phyloP scores from a whole-genome alignment of 768 basidiomycete species.

The Rhodotorula paludigena region DNA sequence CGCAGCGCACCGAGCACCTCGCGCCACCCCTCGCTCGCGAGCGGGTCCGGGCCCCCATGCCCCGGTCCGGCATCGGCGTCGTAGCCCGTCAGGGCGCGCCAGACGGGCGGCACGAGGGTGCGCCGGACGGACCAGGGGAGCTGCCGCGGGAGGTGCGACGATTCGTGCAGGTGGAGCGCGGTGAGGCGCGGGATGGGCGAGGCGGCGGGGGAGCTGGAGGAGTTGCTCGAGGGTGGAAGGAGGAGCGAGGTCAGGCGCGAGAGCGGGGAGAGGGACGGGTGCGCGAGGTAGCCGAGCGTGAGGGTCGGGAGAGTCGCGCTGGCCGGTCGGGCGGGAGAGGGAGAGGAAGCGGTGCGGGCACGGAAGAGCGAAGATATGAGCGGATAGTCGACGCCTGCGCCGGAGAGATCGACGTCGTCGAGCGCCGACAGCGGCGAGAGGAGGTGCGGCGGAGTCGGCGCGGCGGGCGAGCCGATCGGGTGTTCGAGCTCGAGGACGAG shows the following conservation, averaged over 20 bases:
- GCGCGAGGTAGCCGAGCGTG: slow-evolving; percentile 1
- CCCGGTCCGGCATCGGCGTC: no score
- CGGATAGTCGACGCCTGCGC: neutral
- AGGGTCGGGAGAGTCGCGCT: neutral
- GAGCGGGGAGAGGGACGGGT: slow-evolving; percentile 3
- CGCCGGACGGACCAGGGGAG: neutral
- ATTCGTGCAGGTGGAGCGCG: neutral
- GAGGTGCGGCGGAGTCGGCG: neutral
- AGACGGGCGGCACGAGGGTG: neutral
- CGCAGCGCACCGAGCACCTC: neutral
- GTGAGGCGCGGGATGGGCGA: neutral
- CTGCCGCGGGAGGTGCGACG: neutral
- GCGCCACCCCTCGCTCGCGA: neutral
- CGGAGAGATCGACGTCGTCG: neutral
- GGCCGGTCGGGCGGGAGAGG: neutral
- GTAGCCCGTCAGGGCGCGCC: neutral
- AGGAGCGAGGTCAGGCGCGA: neutral
- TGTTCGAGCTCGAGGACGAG: neutral
- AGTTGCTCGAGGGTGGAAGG: neutral
- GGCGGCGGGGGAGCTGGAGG: no score
- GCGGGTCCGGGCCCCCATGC: no score
- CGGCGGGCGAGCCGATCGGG: neutral
- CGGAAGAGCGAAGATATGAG: neutral
- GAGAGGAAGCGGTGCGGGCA: no score
- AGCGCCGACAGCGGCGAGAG: neutral